Evolutionary conservation across 495 filamentous ascomycete species (phyloP).

Genomic region (Choiromyces venosus): DNA sequence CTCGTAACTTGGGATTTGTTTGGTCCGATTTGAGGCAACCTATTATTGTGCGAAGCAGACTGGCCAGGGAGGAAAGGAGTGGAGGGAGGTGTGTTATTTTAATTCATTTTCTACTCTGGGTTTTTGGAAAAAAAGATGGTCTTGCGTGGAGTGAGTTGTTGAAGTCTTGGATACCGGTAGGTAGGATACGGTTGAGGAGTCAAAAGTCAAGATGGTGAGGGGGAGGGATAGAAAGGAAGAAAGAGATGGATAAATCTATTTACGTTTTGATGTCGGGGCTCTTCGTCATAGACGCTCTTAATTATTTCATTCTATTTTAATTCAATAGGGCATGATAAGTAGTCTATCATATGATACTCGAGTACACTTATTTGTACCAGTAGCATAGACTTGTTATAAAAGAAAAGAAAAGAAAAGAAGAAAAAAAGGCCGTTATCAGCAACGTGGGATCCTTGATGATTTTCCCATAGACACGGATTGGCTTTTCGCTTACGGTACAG

Average conservation of each 20-base stretch:
- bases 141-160: background rate
- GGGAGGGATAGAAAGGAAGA: background rate
- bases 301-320: no score
- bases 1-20: background rate
- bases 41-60: background rate
- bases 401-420: background rate
- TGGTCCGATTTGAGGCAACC: background rate
- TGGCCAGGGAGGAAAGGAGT: background rate
- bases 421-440: background rate
- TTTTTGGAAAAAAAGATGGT: background rate
- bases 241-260: no score
- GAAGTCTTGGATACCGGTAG: background rate
- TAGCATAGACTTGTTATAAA: no score
- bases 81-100: background rate
- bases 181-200: no score
- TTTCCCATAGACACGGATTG: background rate
- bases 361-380: no score
- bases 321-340: no score
- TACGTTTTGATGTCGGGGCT: background rate
- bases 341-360: no score
- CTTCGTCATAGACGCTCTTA: background rate
- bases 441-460: background rate
- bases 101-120: background rate
- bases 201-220: no score
- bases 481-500: background rate